Conservation (phyloP, 1,139 yeast genomes). For the Magnusiomyces tetraspermus region DNA sequence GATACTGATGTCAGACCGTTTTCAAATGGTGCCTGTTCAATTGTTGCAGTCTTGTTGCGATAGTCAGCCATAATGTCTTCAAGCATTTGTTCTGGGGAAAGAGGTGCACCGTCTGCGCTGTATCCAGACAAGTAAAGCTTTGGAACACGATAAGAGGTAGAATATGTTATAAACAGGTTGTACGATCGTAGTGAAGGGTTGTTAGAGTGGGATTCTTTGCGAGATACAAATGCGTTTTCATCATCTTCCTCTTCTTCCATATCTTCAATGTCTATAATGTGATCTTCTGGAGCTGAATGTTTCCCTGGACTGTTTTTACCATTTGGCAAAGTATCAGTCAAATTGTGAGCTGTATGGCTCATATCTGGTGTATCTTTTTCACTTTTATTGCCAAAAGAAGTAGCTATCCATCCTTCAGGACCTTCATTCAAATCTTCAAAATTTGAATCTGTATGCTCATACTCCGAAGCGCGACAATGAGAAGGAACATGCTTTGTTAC, state of each 20-base stretch:
- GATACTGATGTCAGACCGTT: conserved; percentile 74
- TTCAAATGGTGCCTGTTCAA: conserved; percentile 82
- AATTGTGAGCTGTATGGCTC: too few relatives aligned
- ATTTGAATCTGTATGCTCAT: conserved; percentile 38
- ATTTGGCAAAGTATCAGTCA: too few relatives aligned
- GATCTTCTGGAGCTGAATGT: conserved; percentile 21
- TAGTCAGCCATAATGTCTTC: conserved; percentile 89
- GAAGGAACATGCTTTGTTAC: conserved; percentile 88
- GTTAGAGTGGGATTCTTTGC: conserved; percentile 15
- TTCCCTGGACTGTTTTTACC: too few relatives aligned
- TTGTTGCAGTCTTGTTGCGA: conserved; percentile 91
- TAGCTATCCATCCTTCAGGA: conserved; percentile 47
- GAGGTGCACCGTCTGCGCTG: conserved; percentile 72
- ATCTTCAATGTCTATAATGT: conserved; percentile 29
- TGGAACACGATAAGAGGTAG: conserved; percentile 93
- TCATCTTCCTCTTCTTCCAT: conserved; percentile 25
- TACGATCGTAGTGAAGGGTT: conserved; percentile 49
- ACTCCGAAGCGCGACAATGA: conserved; percentile 58
- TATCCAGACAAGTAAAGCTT: conserved; percentile 88
- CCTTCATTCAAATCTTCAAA: conserved; percentile 27
- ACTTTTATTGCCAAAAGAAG: conserved; percentile 11
- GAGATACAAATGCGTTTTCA: conserved; percentile 20
- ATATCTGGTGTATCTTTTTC: too few relatives aligned
- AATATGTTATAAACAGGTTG: conserved; percentile 82
- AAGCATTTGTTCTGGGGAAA: conserved; percentile 83